These are phyloP conservation scores for Fusarium sp. DNA, from an alignment of 2,329 filamentous ascomycete genomes.

Conservation along the genomic window DNA sequence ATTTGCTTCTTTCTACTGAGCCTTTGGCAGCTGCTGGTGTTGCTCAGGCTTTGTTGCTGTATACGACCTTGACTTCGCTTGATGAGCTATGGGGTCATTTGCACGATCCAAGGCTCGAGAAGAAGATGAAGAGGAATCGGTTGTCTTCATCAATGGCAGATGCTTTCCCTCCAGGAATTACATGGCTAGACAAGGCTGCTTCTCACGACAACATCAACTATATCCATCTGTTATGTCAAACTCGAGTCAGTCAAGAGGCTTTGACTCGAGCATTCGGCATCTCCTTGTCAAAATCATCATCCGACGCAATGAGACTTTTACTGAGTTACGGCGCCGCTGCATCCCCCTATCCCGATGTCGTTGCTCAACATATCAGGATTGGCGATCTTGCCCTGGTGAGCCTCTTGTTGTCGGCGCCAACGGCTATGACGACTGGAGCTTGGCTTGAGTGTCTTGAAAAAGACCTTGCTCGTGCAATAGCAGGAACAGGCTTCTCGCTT, in stretches of 20 bases:
- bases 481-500: neutral
- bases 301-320: neutral
- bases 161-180: neutral
- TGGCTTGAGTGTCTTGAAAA: slow-evolving; percentile 12
- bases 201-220: slow-evolving; percentile 12
- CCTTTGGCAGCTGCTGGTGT: slow-evolving; percentile 11
- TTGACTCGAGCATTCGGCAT: slow-evolving; percentile 15
- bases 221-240: slow-evolving; percentile 20
- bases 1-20: neutral
- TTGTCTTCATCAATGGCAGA: neutral
- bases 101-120: slow-evolving; percentile 13
- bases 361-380: neutral
- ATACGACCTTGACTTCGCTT: neutral
- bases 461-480: neutral
- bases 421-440: neutral
- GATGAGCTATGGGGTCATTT: slow-evolving; percentile 29
- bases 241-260: neutral
- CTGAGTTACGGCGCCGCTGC: slow-evolving; percentile 22
- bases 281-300: slow-evolving; percentile 2
- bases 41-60: slow-evolving; percentile 13
- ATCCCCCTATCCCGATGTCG: neutral
- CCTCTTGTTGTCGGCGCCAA: slow-evolving; percentile 8
- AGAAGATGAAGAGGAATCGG: slow-evolving; percentile 19
- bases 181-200: slow-evolving; percentile 6
- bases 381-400: neutral